A percentile compares a stretch with the other conserved stretches of the same genome.
These are phyloP conservation scores for Paratinospora sagittata DNA, from an alignment of 164 flowering plant genomes.

Conservation along the genomic window DNA sequence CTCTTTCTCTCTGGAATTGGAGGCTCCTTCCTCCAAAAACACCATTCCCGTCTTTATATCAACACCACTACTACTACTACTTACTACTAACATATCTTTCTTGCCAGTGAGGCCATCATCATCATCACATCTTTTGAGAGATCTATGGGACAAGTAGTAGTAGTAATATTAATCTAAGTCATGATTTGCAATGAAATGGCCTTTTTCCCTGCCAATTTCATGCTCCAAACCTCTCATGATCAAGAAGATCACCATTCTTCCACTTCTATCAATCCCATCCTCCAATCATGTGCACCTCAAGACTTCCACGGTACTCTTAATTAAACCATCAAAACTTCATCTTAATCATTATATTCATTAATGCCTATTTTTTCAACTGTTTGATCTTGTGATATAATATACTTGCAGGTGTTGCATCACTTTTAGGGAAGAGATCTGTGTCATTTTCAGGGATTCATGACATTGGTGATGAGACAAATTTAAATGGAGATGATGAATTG, in stretches of 20 bases:
- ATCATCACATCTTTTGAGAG: slow-evolving; percentile 15
- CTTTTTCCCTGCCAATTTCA: slow-evolving; percentile 83
- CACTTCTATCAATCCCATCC: slow-evolving; percentile 42
- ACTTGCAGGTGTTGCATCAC: slow-evolving; percentile 51
- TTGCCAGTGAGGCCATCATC: no score
- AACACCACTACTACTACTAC: no score
- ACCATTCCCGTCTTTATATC: slow-evolving; percentile 5
- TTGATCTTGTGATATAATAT: no score
- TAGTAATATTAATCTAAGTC: no score
- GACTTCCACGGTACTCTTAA: slow-evolving; percentile 85
- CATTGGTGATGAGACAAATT: slow-evolving; percentile 30
- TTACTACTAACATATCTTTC: no score
- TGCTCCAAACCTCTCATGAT: slow-evolving; percentile 55
- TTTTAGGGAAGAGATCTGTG: slow-evolving; percentile 69
- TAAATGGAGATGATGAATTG: slow-evolving; percentile 34
- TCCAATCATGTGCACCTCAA: slow-evolving; percentile 62
- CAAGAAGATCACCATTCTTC: slow-evolving; percentile 40
- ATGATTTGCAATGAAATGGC: slow-evolving; percentile 52
- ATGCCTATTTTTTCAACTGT: no score
- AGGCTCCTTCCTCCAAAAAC: not conserved
- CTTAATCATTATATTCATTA: no score
- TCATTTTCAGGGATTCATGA: slow-evolving; percentile 56
- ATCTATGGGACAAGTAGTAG: slow-evolving; percentile 5
- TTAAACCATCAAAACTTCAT: no score
- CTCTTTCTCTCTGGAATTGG: slow-evolving; percentile 12